Evolutionary conservation across 225 moss, liverwort and hornwort species (phyloP), one percentile per base, ranked within the genome.

Genomic region (Marchantia paleacea): DNA sequence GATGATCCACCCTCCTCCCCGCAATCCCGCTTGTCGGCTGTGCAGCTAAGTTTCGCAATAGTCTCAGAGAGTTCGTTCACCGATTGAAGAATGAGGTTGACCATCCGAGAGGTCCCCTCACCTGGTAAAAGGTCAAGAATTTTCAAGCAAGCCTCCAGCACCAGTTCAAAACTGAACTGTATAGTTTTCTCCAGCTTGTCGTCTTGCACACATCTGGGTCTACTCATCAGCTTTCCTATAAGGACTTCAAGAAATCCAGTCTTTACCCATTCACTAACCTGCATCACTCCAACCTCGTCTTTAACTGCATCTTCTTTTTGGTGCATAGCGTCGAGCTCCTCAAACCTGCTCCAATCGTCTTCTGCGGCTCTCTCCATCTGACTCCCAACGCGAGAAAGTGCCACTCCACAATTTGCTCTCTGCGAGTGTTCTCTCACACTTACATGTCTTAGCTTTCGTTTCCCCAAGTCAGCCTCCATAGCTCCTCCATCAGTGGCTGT

Each of bases 241-340:
- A 94, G 82, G 65, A 79, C 73, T 58, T 94, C 89, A 51, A 94
- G 73, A 51, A 96, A 94, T 48, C 91, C 91, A 83, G 81, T 81
- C 10, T 91, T 88, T 30, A 94, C 19, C 96, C 96, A 96, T 29
- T 91, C 87, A 73, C 85, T 80, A 26, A 94, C 7, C 69, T 83
- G 86, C 72, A 84, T 82, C 84, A 89, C 84, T 22, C 30, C 64
- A 60, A 87, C 49, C 18, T 50, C 73, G 15, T 63, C 3, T 15
- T 2, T 25, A 7, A n/a, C 48, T n/a, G 31, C 64, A n/a, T 79
- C 55, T 31, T 75, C 66, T 8, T 80, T 73, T 12, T 71, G 48
- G 0, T 30, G 52, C 18, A 26, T 39, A 39, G 20, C 31, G 61
- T 57, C 7, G n/a, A 80, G 81, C 78, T 83, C 85, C 81, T 86